Evolutionary conservation across 208 protist species (phyloP).

Genomic region (Sergeia podlipaevii): DNA sequence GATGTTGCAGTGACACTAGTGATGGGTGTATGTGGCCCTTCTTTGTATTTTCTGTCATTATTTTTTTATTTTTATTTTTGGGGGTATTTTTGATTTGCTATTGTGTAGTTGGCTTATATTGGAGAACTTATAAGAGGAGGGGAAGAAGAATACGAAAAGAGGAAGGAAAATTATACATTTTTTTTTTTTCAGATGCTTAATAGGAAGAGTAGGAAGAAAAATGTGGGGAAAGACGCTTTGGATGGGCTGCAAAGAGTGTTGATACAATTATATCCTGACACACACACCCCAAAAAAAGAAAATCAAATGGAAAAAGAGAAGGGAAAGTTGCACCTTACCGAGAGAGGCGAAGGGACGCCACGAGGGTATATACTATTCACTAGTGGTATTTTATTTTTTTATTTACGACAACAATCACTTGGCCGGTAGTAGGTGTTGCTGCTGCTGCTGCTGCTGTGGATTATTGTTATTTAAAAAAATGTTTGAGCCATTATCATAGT

Average conservation of each 20-base stretch:
- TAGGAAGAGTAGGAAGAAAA: too few relatives aligned
- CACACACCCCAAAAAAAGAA: not conserved
- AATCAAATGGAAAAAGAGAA: conserved; percentile 7
- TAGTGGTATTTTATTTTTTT: not conserved
- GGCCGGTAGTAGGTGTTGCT: not conserved
- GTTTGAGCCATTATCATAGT: too few relatives aligned
- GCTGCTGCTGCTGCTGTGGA: not conserved
- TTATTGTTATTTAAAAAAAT: too few relatives aligned
- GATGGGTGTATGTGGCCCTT: too few relatives aligned
- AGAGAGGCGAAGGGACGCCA: not conserved
- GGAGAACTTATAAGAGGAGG: not conserved
- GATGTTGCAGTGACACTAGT: too few relatives aligned
- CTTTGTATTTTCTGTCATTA: not conserved
- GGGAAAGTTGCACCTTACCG: not conserved
- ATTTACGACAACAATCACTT: not conserved
- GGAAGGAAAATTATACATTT: too few relatives aligned
- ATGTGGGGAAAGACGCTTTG: too few relatives aligned
- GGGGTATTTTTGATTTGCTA: not conserved
- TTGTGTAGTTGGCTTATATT: not conserved
- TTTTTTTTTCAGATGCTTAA: too few relatives aligned
- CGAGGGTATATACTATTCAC: not conserved
- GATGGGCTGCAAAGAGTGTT: too few relatives aligned
- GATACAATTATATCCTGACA: too few relatives aligned
- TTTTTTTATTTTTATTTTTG: conserved; percentile 8
- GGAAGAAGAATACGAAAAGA: too few relatives aligned